phyloP scores from a whole-genome alignment of 2,329 filamentous ascomycete genomes.

The Neofusicoccum laricinum region DNA sequence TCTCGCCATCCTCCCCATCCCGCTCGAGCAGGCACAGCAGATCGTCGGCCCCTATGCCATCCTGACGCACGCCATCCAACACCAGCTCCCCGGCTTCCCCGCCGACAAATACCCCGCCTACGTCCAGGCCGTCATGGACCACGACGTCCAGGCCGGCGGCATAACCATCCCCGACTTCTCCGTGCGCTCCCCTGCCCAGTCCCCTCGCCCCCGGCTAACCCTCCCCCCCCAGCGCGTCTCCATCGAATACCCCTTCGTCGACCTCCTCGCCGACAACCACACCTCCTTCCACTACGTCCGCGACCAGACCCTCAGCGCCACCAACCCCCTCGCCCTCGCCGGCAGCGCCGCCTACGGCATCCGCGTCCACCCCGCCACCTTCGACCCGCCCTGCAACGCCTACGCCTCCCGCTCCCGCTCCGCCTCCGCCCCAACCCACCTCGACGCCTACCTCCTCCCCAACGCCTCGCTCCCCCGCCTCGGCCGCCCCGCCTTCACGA shows the following conservation, averaged over 20 bases:
- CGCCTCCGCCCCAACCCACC: slow-evolving; percentile 18
- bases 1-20: slow-evolving; percentile 51
- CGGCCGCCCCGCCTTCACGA: slow-evolving; percentile 12
- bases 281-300: slow-evolving; percentile 53
- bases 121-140: slow-evolving; percentile 50
- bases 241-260: slow-evolving; percentile 57
- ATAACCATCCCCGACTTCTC: slow-evolving; percentile 48
- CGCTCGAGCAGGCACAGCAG: slow-evolving; percentile 44
- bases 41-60: slow-evolving; percentile 52
- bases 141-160: slow-evolving; percentile 48
- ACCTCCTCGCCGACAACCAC: slow-evolving; percentile 49
- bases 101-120: slow-evolving; percentile 53
- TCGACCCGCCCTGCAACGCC: slow-evolving; percentile 51
- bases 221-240: slow-evolving; percentile 42
- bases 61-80: slow-evolving; percentile 48
- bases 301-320: slow-evolving; percentile 46
- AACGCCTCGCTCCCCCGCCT: slow-evolving; percentile 18
- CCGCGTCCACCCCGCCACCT: slow-evolving; percentile 40
- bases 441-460: slow-evolving; percentile 20
- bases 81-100: slow-evolving; percentile 50
- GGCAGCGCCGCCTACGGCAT: slow-evolving; percentile 50
- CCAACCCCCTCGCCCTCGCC: slow-evolving; percentile 42
- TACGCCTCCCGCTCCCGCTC: slow-evolving; percentile 28
- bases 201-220: slow-evolving; percentile 19
- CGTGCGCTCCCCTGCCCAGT: slow-evolving; percentile 35